These are phyloP conservation scores for Coemansia sp. DNA, from an alignment of 192 early-diverging fungal genomes.

Conservation along the genomic window DNA sequence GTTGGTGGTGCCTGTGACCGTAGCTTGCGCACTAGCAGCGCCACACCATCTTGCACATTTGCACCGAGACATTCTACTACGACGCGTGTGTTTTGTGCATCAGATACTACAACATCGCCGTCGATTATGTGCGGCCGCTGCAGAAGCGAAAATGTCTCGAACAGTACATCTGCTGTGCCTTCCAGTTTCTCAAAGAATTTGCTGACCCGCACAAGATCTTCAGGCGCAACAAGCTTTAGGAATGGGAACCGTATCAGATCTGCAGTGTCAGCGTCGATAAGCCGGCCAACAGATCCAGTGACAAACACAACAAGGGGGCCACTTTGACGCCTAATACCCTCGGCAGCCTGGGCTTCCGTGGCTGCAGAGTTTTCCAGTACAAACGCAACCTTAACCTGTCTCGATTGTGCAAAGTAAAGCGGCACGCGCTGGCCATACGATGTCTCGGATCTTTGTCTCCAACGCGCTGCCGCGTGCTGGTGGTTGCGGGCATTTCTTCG, in stretches of 20 bases:
- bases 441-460: slow-evolving; percentile 1
- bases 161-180: slow-evolving; percentile 31
- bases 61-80: slow-evolving; percentile 48
- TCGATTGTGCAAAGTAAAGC: slow-evolving; percentile 39
- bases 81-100: slow-evolving; percentile 33
- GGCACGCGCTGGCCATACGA: slow-evolving; percentile 14
- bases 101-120: slow-evolving; percentile 33
- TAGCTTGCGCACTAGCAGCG: slow-evolving; percentile 35
- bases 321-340: slow-evolving; percentile 6
- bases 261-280: slow-evolving; percentile 40
- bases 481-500: slow-evolving; percentile 1
- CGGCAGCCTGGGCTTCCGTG: background rate
- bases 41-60: slow-evolving; percentile 48
- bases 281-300: slow-evolving; percentile 34
- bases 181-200: slow-evolving; percentile 41
- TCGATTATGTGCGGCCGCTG: slow-evolving; percentile 44
- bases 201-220: slow-evolving; percentile 39
- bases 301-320: slow-evolving; percentile 45
- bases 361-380: slow-evolving; percentile 42
- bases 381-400: slow-evolving; percentile 45
- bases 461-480: slow-evolving; percentile 9
- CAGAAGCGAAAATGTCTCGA: slow-evolving; percentile 43
- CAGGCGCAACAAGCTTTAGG: slow-evolving; percentile 47
- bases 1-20: slow-evolving; percentile 21
- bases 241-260: slow-evolving; percentile 47